Conservation (phyloP, 2,329 filamentous ascomycete genomes). For the Botrytis fragariae region DNA sequence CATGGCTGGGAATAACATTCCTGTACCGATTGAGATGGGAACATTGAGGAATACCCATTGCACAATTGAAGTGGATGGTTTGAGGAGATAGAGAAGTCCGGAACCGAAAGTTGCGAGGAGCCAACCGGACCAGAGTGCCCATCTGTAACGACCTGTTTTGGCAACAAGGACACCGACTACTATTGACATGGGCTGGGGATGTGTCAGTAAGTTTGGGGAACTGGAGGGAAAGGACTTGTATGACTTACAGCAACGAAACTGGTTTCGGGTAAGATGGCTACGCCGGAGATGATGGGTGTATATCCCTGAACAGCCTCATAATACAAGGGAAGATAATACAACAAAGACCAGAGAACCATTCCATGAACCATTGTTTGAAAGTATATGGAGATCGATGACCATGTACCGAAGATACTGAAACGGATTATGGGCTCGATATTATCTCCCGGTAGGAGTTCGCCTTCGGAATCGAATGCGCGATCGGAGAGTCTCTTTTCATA, state of each 20-base stretch:
- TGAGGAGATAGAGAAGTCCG: conserved; percentile 53
- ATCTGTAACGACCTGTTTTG: conserved; percentile 55
- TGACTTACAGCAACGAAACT: conserved; percentile 56
- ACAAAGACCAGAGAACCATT: conserved; percentile 51
- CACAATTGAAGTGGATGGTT: conserved; percentile 48
- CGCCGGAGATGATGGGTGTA: conserved; percentile 51
- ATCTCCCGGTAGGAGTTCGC: conserved; percentile 27
- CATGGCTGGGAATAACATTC: conserved; percentile 64
- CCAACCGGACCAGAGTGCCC: conserved; percentile 59
- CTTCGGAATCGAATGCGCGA: conserved; percentile 32
- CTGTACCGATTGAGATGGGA: conserved; percentile 58
- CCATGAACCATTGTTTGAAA: conserved; percentile 57
- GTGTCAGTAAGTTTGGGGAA: conserved; percentile 49
- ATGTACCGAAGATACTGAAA: conserved; percentile 45
- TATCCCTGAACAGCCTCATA: conserved; percentile 53
- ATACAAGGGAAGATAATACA: conserved; percentile 56
- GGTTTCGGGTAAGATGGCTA: conserved; percentile 57
- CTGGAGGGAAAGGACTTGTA: not conserved
- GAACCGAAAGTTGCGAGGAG: conserved; percentile 54
- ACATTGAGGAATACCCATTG: conserved; percentile 62
- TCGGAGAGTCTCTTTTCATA: conserved; percentile 46
- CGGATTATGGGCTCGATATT: conserved; percentile 42
- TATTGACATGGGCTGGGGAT: conserved; percentile 50
- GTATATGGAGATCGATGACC: conserved; percentile 50
- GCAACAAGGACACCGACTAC: conserved; percentile 54